Evolutionary conservation across 176 grass and related monocot species (phyloP).

Genomic region (Pontederia paniculata): DNA sequence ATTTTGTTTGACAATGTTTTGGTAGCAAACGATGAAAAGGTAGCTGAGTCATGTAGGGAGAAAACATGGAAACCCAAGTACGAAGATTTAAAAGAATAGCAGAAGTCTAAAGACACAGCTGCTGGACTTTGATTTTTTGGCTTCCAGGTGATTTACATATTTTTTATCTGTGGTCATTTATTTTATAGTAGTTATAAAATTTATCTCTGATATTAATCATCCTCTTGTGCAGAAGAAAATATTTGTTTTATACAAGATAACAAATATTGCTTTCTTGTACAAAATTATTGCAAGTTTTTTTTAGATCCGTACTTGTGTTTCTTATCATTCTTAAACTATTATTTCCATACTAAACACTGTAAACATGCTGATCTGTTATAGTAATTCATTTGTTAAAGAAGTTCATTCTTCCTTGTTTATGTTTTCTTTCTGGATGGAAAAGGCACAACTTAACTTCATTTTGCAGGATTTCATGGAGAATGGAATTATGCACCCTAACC

Average conservation of each 20-base stretch:
- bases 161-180: too few species aligned
- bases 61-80: conserved; percentile 89
- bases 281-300: conserved; percentile 60
- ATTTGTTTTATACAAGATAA: conserved; percentile 73
- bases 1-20: conserved; percentile 91
- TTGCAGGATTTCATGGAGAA: conserved; percentile 77
- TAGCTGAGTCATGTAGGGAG: conserved; percentile 52
- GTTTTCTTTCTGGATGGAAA: neutral
- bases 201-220: too few species aligned
- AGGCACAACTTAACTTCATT: neutral
- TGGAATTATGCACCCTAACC: conserved; percentile 76
- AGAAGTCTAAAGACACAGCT: conserved; percentile 54
- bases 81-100: conserved; percentile 82
- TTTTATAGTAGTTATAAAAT: too few species aligned
- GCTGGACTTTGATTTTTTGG: conserved; percentile 38
- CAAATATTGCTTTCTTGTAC: conserved; percentile 57
- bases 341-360: neutral
- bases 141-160: conserved; percentile 43
- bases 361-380: too few species aligned
- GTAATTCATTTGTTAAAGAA: too few species aligned
- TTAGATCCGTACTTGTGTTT: neutral
- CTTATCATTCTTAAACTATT: neutral
- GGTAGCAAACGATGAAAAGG: conserved; percentile 73
- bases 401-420: neutral
- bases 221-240: conserved; percentile 66